Base-by-base conservation (phyloP, 495 filamentous ascomycete species). In the Penicillium coffeae region DNA sequence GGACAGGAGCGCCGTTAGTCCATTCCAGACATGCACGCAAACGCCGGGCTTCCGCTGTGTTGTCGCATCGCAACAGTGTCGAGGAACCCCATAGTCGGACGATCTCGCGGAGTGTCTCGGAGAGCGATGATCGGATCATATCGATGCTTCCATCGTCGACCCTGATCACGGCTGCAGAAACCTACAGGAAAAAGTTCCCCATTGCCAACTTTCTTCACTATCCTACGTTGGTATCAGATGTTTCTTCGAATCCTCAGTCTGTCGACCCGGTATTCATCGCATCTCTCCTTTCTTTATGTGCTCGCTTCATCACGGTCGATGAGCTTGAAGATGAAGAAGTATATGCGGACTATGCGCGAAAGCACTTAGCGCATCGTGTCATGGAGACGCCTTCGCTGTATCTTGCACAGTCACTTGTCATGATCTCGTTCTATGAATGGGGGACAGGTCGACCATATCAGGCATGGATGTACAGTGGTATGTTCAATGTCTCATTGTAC, bases 391-490 rank as follows among this genome's bases (percentile, higher is more conserved):
- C 70, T 0, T 74, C 70, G 1, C 57, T 74, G 4, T 64, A 63
- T 22, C 63, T 74, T 27, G 70, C 70, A 2, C 70, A 74, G 38
- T 72, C 70, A 0, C 48, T 71, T 5, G 70, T 72, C 2, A 74
- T 74, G 60, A 58, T 74, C 12, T 60, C 66, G 1, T 60, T 74
- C 18, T 74, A 74, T 44, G 70, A 74, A 51, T 74, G 70, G 70
- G 70, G 70, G 0, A 65, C 67, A 3, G 67, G 70, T 2, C 61
- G 62, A n/a, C 67, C 70, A 2, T 74, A 74, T 44, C 67, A 69
- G 39, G 69, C 70, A 2, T 74, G 70, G 70, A 74, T 74, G 70
- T 74, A 74, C 39, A 74, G 69, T 30, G 70, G 69, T 72, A 59
- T 14, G 52, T 50, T 18, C 7, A n/a, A n/a, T n/a, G n/a, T n/a